These are phyloP conservation scores for Phlyctochytrium planicorne DNA, from an alignment of 192 early-diverging fungal species.

Conservation along the genomic window DNA sequence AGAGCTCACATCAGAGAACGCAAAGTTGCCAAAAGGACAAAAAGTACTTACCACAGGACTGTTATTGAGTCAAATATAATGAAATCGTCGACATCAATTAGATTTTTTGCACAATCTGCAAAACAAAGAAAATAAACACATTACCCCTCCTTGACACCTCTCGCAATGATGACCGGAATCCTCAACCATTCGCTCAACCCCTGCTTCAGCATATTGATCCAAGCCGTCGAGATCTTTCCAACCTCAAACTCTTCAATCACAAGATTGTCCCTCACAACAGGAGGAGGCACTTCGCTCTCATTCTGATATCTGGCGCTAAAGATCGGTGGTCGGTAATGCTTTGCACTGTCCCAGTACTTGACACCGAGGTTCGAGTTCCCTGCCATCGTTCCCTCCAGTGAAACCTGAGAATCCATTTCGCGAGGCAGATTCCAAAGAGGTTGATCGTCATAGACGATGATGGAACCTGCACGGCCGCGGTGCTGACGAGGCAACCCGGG, in stretches of 20 bases:
- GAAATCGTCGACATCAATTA: too few species aligned
- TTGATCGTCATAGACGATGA: slow-evolving; percentile 65
- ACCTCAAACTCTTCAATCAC: slow-evolving; percentile 61
- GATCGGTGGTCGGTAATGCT: slow-evolving; percentile 55
- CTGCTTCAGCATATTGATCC: slow-evolving; percentile 73
- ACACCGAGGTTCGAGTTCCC: slow-evolving; percentile 16
- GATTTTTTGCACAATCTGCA: slow-evolving; percentile 1
- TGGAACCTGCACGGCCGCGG: slow-evolving; percentile 55
- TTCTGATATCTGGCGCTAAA: slow-evolving; percentile 46
- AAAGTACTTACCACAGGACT: too few species aligned
- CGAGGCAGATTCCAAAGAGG: slow-evolving; percentile 28
- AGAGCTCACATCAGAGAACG: too few species aligned
- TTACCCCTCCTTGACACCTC: slow-evolving; percentile 59
- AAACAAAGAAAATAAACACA: not conserved
- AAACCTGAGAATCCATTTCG: slow-evolving; percentile 6
- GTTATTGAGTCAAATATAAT: too few species aligned
- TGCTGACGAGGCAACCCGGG: slow-evolving; percentile 14
- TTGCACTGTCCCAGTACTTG: slow-evolving; percentile 48
- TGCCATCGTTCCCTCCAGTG: not conserved
- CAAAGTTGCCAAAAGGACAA: too few species aligned
- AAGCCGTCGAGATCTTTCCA: slow-evolving; percentile 59
- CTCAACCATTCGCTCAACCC: slow-evolving; percentile 61
- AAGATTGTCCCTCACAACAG: slow-evolving; percentile 57
- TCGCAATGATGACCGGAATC: slow-evolving; percentile 77
- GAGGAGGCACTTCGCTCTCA: slow-evolving; percentile 64